Conservation (phyloP, 1,284 basidiomycete species). For the Microbotryum violaceum region DNA sequence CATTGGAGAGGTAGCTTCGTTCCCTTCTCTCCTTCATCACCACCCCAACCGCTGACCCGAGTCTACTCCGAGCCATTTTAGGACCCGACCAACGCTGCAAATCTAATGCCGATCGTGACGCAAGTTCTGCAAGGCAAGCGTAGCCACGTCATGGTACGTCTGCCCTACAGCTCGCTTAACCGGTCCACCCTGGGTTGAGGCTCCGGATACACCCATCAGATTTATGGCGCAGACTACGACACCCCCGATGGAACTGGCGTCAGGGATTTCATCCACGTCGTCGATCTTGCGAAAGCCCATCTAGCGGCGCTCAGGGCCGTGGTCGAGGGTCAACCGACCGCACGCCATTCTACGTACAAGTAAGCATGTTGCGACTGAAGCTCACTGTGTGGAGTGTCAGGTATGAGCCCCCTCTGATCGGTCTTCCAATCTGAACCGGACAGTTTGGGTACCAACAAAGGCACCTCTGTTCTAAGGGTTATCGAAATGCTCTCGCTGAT, state of each 20-base stretch:
- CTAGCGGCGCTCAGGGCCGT: constrained; percentile 25
- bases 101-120: constrained; percentile 32
- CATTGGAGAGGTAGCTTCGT: constrained; percentile 27
- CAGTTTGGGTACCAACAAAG: constrained; percentile 28
- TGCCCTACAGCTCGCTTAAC: neutral
- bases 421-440: neutral
- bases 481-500: constrained; percentile 19
- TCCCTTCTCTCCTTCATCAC: neutral
- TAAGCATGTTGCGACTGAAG: neutral
- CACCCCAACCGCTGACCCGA: neutral
- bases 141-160: constrained; percentile 17
- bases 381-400: neutral
- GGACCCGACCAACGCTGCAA: constrained; percentile 28
- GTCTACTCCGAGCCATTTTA: neutral
- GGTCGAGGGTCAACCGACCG: neutral
- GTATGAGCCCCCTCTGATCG: neutral
- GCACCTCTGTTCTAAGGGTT: constrained; percentile 23
- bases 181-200: neutral
- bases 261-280: constrained; percentile 31
- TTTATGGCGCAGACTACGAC: constrained; percentile 31
- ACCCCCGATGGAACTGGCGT: constrained; percentile 31
- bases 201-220: constrained; percentile 1
- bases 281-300: constrained; percentile 32
- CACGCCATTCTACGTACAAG: constrained; percentile 12
- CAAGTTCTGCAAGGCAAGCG: constrained; percentile 31